Conservation (phyloP, 495 filamentous ascomycete species). For the Rostrohypoxylon terebratum region DNA sequence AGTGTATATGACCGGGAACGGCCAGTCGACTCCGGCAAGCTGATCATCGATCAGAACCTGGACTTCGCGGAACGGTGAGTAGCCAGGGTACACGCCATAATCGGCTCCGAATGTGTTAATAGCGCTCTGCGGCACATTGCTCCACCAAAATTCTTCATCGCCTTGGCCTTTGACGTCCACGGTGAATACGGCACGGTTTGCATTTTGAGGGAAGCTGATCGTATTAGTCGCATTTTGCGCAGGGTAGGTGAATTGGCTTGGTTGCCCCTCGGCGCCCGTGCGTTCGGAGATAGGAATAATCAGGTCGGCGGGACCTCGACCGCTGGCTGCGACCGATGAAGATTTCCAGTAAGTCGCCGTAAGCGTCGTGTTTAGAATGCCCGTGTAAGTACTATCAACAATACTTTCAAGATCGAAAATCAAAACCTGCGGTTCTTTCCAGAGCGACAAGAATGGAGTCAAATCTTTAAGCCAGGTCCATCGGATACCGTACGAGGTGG, state of each 20-base stretch:
- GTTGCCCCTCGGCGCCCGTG: slow-evolving; percentile 61
- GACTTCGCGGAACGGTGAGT: slow-evolving; percentile 84
- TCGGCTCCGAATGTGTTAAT: slow-evolving; percentile 68
- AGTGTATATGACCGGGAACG: slow-evolving; percentile 90
- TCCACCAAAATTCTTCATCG: slow-evolving; percentile 92
- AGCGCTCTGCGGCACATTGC: slow-evolving; percentile 76
- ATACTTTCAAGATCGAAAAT: slow-evolving; percentile 89
- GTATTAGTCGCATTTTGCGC: slow-evolving; percentile 70
- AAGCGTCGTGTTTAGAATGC: slow-evolving; percentile 79
- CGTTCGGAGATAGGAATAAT: slow-evolving; percentile 82
- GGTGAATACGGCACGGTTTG: slow-evolving; percentile 79
- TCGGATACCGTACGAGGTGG: slow-evolving; percentile 75
- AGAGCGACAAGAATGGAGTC: slow-evolving; percentile 77
- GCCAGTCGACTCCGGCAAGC: slow-evolving; percentile 86
- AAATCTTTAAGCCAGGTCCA: slow-evolving; percentile 89
- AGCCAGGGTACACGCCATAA: slow-evolving; percentile 74
- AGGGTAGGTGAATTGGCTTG: slow-evolving; percentile 79
- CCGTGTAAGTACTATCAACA: slow-evolving; percentile 81
- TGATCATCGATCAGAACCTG: slow-evolving; percentile 83
- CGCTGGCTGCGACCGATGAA: slow-evolving; percentile 47
- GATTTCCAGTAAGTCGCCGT: slow-evolving; percentile 80
- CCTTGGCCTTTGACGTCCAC: slow-evolving; percentile 84
- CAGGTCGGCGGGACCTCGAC: slow-evolving; percentile 66
- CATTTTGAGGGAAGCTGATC: slow-evolving; percentile 71
- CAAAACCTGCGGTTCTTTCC: slow-evolving; percentile 75